Evolutionary conservation across 495 filamentous ascomycete species (phyloP).

Genomic region (Neurospora sublineolata): DNA sequence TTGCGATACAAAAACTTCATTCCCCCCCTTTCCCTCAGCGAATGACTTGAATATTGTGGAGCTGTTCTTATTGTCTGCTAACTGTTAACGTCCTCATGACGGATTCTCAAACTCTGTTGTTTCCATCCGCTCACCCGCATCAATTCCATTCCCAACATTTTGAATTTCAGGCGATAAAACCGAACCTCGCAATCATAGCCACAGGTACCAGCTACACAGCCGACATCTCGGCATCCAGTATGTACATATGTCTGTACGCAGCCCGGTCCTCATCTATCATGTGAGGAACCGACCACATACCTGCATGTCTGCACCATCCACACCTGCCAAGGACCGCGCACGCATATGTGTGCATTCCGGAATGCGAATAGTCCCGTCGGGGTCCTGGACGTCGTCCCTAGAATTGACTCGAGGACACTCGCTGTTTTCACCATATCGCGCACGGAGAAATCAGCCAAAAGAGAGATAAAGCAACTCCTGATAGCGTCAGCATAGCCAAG

Average conservation of each 20-base stretch:
- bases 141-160: neutral
- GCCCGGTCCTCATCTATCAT: too few relatives aligned
- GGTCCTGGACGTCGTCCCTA: neutral
- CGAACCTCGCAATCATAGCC: neutral
- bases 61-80: too few relatives aligned
- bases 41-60: too few relatives aligned
- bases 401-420: neutral
- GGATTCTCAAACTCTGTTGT: too few relatives aligned
- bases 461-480: neutral
- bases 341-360: too few relatives aligned
- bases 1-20: neutral
- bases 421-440: neutral
- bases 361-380: neutral
- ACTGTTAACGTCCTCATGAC: too few relatives aligned
- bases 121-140: neutral
- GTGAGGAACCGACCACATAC: too few relatives aligned
- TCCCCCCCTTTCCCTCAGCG: too few relatives aligned
- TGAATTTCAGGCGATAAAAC: neutral
- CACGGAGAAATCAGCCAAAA: neutral
- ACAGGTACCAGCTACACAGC: neutral
- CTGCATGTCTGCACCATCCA: too few relatives aligned
- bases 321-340: too few relatives aligned
- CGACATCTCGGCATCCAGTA: neutral
- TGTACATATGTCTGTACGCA: too few relatives aligned
- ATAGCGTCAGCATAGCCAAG: too few relatives aligned